These are phyloP conservation scores for Angomonas deanei DNA, from an alignment of 208 protist genomes.

Conservation along the genomic window DNA sequence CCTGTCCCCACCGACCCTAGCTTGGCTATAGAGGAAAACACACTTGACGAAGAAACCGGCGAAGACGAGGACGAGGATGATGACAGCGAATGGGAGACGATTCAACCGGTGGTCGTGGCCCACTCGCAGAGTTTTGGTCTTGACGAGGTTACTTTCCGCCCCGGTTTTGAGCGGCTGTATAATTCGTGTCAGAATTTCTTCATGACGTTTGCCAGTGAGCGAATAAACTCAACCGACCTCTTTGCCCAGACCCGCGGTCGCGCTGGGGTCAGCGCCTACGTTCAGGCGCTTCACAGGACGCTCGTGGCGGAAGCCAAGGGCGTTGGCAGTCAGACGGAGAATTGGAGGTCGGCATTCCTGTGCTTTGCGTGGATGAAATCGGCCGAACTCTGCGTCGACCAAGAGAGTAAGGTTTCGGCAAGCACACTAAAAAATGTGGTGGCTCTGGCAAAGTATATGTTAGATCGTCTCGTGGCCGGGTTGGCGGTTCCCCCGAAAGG, in stretches of 20 bases:
- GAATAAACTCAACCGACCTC: constrained; percentile 15
- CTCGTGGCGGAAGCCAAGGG: constrained; percentile 30
- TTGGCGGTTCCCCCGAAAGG: constrained; percentile 30
- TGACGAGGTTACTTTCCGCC: constrained; percentile 22
- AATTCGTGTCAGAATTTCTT: constrained; percentile 37
- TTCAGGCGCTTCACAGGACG: constrained; percentile 46
- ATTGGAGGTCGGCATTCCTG: constrained; percentile 33
- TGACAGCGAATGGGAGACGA: constrained; percentile 31
- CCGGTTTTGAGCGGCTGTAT: constrained; percentile 38
- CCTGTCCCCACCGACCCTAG: no score
- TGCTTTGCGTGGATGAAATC: constrained; percentile 54
- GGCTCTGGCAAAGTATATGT: constrained; percentile 42
- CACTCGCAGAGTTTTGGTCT: constrained; percentile 36
- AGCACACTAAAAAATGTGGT: constrained; percentile 35
- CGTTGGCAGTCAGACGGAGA: constrained; percentile 30
- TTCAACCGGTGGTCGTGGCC: constrained; percentile 12
- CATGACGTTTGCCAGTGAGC: constrained; percentile 25
- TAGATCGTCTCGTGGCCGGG: constrained; percentile 56
- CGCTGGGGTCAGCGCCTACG: constrained; percentile 38
- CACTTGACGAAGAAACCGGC: constrained; percentile 7
- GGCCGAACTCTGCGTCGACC: constrained; percentile 26
- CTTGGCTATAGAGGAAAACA: not conserved
- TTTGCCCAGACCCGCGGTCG: constrained; percentile 15
- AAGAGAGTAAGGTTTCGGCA: constrained; percentile 6
- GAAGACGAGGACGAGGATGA: constrained; percentile 23